These are phyloP conservation scores for Pleurotus djamor DNA, from an alignment of 768 basidiomycete species.

Conservation along the genomic window DNA sequence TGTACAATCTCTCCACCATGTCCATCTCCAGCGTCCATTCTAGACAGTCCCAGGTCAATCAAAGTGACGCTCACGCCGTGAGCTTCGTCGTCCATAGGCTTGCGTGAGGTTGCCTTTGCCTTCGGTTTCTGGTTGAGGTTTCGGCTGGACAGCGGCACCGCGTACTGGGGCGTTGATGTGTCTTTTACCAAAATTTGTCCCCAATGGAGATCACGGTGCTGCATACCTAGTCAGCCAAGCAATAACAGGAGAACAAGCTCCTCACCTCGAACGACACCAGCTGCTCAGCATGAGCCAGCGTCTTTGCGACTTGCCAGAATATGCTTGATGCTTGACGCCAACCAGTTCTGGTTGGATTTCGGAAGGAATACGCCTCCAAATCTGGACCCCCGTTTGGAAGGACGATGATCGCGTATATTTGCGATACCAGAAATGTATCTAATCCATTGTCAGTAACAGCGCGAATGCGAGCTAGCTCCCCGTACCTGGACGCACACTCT, in stretches of 20 bases:
- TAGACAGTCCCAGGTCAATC: slow-evolving; percentile 92
- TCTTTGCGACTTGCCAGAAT: slow-evolving; percentile 86
- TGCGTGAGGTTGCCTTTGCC: slow-evolving; percentile 12
- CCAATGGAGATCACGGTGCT: slow-evolving; percentile 99
- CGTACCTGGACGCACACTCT: slow-evolving; percentile 82
- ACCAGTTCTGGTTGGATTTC: slow-evolving; percentile 22
- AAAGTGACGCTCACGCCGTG: slow-evolving; percentile 80
- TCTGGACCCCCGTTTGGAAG: slow-evolving; percentile 90
- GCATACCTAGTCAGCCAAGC: slow-evolving; percentile 2
- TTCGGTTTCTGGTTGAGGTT: slow-evolving; percentile 27
- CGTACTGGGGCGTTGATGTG: slow-evolving; percentile 9
- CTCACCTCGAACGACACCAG: slow-evolving; percentile 85
- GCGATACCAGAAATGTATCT: slow-evolving; percentile 77
- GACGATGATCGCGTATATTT: slow-evolving; percentile 88
- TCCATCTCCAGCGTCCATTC: slow-evolving; percentile 65
- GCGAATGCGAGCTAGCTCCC: not conserved
- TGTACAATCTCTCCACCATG: slow-evolving; percentile 45
- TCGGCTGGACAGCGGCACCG: slow-evolving; percentile 28
- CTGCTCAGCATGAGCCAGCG: slow-evolving; percentile 78
- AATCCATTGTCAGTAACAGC: not conserved
- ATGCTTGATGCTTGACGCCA: slow-evolving; percentile 89
- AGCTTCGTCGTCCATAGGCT: slow-evolving; percentile 61
- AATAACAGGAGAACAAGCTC: not conserved
- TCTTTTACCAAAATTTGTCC: slow-evolving; percentile 90
- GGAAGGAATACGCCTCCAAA: slow-evolving; percentile 81